These are phyloP conservation scores for Sequoiadendron giganteum DNA, from an alignment of 75 land plant genomes.

Conservation along the genomic window DNA sequence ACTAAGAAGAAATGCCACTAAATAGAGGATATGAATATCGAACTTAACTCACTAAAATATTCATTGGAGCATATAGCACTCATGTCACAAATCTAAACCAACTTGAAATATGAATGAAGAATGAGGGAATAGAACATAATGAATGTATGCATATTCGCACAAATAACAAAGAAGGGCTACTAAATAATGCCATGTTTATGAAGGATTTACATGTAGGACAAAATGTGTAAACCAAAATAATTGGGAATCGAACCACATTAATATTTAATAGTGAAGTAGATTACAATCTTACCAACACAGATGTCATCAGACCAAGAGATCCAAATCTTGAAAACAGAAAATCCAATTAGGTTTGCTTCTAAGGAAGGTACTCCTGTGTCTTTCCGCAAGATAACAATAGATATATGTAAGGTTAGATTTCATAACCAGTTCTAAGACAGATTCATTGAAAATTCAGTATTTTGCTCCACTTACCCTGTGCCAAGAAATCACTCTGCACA, in stretches of 20 bases:
- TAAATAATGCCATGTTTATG: not conserved
- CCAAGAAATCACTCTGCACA: conserved; percentile 97
- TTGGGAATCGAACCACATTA: not conserved
- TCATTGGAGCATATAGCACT: not conserved
- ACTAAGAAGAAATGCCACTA: no score
- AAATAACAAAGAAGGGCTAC: not conserved
- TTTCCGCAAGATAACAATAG: not conserved
- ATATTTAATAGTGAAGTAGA: not conserved
- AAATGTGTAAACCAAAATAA: not conserved
- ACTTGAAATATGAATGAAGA: not conserved
- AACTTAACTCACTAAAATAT: not conserved
- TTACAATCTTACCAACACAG: conserved; percentile 66
- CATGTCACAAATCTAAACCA: not conserved
- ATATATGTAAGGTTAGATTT: not conserved
- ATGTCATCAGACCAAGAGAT: conserved; percentile 97
- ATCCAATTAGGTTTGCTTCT: not conserved
- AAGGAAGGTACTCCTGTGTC: not conserved
- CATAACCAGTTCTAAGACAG: not conserved
- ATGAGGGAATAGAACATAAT: not conserved
- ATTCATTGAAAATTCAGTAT: not conserved
- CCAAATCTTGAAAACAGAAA: conserved; percentile 79
- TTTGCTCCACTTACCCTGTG: conserved; percentile 63
- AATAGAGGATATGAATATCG: no score
- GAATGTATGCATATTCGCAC: not conserved
- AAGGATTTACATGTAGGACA: not conserved